Base-by-base conservation (phyloP, 257 asterid species). In the Hygrophila difformis region DNA sequence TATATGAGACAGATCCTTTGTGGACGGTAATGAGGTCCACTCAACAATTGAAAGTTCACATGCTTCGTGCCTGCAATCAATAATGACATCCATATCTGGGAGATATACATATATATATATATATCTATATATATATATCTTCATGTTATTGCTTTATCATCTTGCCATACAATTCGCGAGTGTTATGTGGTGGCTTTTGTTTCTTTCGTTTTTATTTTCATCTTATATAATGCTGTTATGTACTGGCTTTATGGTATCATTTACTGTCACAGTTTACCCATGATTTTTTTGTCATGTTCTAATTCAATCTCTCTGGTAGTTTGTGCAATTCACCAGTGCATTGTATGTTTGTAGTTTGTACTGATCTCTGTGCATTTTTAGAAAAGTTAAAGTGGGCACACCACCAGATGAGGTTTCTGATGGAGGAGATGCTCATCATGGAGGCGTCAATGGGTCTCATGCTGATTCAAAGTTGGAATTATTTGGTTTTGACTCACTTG, bases 401-500 rank as follows among this genome's bases (percentile, higher is more conserved):
- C 75, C 62, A 34, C 49, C 61, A 29, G 55, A 56, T 56, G 53
- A 54, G 58, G 50, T 51, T 35, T 68, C 88, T 38, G 82, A 66
- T 59, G 87, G 64, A 75, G 60, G 69, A 54, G 91, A 70, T 41
- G 79, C 87, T 35, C 60, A 67, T 45, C 86, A 77, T 63, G 84
- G 37, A 56, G 73, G 59, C 41, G 65, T 51, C 55, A 84, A 77
- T 58, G 94, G 80, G 53, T 45, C 82, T 48, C 88, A 70, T 40
- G 53, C 43, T 24, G 92, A 82, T 55, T 89, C 98, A 57, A 85
- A 86, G 69, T 67, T 89, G 87, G 98, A 82, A 72, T 68, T 89
- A 57, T 89, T 89, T 78, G 96, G 96, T 53, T 82, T 88, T 65
- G 97, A 89, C 61, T 89, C 98, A 24, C 96, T 89, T 11, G 98